These are phyloP conservation scores for Thelephora aurantiotincta DNA, from an alignment of 768 basidiomycete genomes.

Conservation along the genomic window DNA sequence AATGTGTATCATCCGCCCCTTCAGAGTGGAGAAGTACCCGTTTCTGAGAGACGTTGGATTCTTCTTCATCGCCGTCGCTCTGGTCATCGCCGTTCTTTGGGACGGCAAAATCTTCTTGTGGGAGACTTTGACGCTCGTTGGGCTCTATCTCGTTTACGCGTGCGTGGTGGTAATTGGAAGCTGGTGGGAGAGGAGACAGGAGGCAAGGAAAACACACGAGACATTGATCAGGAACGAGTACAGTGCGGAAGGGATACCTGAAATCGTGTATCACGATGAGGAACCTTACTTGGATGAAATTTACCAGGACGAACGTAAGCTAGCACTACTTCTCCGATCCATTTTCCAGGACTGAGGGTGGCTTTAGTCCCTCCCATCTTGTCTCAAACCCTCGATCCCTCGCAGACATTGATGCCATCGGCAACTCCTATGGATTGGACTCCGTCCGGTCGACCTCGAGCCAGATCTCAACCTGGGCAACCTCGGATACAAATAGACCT, in stretches of 20 bases:
- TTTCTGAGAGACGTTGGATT: slow-evolving; percentile 94
- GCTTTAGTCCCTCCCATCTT: slow-evolving; percentile 4
- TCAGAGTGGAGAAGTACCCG: slow-evolving; percentile 62
- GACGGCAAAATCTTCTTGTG: slow-evolving; percentile 58
- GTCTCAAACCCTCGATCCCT: not conserved
- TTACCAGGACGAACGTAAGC: slow-evolving; percentile 52
- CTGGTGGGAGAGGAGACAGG: slow-evolving; percentile 57
- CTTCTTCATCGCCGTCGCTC: slow-evolving; percentile 69
- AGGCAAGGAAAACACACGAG: slow-evolving; percentile 31
- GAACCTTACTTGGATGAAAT: slow-evolving; percentile 50
- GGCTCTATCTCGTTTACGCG: slow-evolving; percentile 69
- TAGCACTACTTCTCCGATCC: not conserved
- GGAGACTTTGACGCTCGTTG: slow-evolving; percentile 65
- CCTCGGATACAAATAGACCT: slow-evolving; percentile 27
- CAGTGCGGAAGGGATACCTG: slow-evolving; percentile 26
- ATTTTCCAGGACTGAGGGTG: not conserved
- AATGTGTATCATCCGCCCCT: slow-evolving; percentile 96
- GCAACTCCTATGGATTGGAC: slow-evolving; percentile 6
- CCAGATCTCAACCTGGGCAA: slow-evolving; percentile 21
- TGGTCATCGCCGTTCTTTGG: slow-evolving; percentile 64
- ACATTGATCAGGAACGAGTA: slow-evolving; percentile 46
- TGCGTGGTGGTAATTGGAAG: slow-evolving; percentile 56
- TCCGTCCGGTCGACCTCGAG: slow-evolving; percentile 20
- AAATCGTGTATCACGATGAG: slow-evolving; percentile 22
- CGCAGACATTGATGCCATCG: slow-evolving; percentile 12